Percentiles rank a stretch among this genome's conserved stretches.
Conservation (phyloP, 2,329 filamentous ascomycete species). For the Laburnicola sp. region DNA sequence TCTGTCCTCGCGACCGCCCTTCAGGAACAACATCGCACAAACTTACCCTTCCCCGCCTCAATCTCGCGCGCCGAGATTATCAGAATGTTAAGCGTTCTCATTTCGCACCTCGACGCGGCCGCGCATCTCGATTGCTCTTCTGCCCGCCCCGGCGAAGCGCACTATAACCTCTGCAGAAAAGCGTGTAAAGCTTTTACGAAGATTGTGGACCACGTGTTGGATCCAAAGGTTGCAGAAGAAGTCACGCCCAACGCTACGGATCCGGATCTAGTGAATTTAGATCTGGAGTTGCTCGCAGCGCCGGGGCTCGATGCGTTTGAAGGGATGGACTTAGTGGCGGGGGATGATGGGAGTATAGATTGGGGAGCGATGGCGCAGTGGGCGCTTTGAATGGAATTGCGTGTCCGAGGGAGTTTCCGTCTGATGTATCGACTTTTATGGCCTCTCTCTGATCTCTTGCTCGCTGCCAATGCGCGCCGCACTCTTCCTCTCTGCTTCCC, state of each 20-base stretch:
- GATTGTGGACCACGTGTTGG: constrained; percentile 37
- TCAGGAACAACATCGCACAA: constrained; percentile 31
- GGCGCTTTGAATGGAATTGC: constrained; percentile 14
- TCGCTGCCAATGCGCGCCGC: no score
- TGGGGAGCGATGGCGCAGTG: constrained; percentile 31
- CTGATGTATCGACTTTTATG: not conserved
- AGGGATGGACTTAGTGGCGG: constrained; percentile 29
- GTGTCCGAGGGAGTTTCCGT: not conserved
- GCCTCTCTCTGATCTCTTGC: no score
- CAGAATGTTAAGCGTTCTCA: constrained; percentile 46
- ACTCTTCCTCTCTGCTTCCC: not conserved
- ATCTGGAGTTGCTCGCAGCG: constrained; percentile 26
- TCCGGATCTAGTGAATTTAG: constrained; percentile 22
- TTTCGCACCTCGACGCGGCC: constrained; percentile 44
- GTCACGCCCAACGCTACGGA: constrained; percentile 17
- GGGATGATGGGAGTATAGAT: constrained; percentile 18
- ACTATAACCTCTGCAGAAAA: constrained; percentile 40
- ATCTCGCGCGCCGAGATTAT: constrained; percentile 44
- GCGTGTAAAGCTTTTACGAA: constrained; percentile 33
- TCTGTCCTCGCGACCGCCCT: constrained; percentile 36
- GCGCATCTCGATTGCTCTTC: constrained; percentile 34
- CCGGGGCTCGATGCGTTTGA: constrained; percentile 37
- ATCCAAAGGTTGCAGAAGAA: constrained; percentile 19
- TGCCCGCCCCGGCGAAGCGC: constrained; percentile 38
- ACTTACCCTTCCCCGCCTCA: constrained; percentile 33